A percentile compares a stretch with the other conserved stretches of the same genome.
phyloP scores from a whole-genome alignment of 192 early-diverging fungal species.

The Mortierella hygrophila region DNA sequence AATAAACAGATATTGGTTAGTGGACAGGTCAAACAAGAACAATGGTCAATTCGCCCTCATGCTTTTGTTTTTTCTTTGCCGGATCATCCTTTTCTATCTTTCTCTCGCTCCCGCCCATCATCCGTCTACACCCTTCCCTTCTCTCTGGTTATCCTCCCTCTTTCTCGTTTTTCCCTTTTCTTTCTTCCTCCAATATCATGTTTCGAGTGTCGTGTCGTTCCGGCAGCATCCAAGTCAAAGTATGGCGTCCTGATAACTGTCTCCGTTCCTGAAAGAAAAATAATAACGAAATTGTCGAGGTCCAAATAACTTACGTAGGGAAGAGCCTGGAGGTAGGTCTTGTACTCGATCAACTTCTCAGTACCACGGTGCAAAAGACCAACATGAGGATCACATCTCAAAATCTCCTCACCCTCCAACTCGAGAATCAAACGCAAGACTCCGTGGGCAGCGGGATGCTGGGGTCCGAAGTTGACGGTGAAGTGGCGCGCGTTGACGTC shows the following conservation, averaged over 20 bases:
- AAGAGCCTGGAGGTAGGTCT: conserved; percentile 96
- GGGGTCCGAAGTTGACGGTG: conserved; percentile 99
- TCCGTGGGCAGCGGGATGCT: conserved; percentile 99
- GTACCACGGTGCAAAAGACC: conserved; percentile 98
- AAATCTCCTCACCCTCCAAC: conserved; percentile 91
- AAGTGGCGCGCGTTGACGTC: conserved; percentile 73
- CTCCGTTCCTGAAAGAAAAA: background rate
- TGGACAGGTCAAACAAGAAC: background rate
- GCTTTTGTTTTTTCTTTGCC: too few species aligned
- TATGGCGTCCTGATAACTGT: background rate
- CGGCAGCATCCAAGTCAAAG: background rate
- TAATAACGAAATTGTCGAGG: background rate
- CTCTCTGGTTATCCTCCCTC: too few species aligned
- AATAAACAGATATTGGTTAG: background rate
- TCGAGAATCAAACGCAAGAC: conserved; percentile 95
- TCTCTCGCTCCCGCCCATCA: too few species aligned
- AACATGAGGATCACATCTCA: conserved; percentile 96
- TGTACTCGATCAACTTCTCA: conserved; percentile 99
- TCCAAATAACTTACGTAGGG: conserved; percentile 75
- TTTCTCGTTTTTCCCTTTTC: too few species aligned
- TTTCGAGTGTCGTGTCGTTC: background rate
- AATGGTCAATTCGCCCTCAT: too few species aligned
- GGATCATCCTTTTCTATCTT: too few species aligned
- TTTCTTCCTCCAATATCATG: too few species aligned
- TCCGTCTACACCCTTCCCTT: too few species aligned